A percentile compares a stretch with the other conserved stretches of the same genome.
phyloP scores from a whole-genome alignment of 768 basidiomycete genomes.

The Lactarius hengduanensis region DNA sequence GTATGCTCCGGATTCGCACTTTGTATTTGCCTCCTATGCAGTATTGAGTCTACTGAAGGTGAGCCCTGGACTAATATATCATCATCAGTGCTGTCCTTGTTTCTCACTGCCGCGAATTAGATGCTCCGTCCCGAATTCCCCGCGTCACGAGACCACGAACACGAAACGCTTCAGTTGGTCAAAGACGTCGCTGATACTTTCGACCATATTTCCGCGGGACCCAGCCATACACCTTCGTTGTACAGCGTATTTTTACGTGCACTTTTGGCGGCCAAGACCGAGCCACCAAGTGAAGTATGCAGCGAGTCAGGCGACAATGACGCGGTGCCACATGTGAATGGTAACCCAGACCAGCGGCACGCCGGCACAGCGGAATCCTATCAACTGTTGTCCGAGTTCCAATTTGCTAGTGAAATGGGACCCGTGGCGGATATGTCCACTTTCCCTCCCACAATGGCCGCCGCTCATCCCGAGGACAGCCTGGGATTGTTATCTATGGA shows the following conservation, averaged over 20 bases:
- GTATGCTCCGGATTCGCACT: slow-evolving; percentile 88
- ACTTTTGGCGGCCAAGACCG: slow-evolving; percentile 57
- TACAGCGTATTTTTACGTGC: slow-evolving; percentile 83
- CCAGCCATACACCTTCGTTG: slow-evolving; percentile 84
- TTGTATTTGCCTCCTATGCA: slow-evolving; percentile 90
- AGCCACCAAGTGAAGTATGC: slow-evolving; percentile 28
- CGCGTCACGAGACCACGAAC: slow-evolving; percentile 69
- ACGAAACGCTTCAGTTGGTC: slow-evolving; percentile 64
- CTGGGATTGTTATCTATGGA: slow-evolving; percentile 72
- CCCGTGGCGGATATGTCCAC: slow-evolving; percentile 78
- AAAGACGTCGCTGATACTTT: slow-evolving; percentile 81
- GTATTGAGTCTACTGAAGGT: slow-evolving; percentile 92
- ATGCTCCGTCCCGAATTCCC: slow-evolving; percentile 83
- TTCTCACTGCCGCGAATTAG: slow-evolving; percentile 39
- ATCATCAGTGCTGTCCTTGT: not conserved
- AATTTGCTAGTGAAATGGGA: slow-evolving; percentile 82
- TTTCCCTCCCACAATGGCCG: slow-evolving; percentile 86
- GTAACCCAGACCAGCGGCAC: slow-evolving; percentile 19
- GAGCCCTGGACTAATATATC: slow-evolving; percentile 28
- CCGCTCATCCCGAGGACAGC: slow-evolving; percentile 42
- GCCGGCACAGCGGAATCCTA: slow-evolving; percentile 15
- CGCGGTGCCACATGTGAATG: slow-evolving; percentile 12
- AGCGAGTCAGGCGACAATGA: slow-evolving; percentile 21
- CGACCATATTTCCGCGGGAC: slow-evolving; percentile 72
- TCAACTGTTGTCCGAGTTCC: slow-evolving; percentile 53